Conservation (phyloP, 257 asterid genomes). For the Capsicum baccatum region DNA sequence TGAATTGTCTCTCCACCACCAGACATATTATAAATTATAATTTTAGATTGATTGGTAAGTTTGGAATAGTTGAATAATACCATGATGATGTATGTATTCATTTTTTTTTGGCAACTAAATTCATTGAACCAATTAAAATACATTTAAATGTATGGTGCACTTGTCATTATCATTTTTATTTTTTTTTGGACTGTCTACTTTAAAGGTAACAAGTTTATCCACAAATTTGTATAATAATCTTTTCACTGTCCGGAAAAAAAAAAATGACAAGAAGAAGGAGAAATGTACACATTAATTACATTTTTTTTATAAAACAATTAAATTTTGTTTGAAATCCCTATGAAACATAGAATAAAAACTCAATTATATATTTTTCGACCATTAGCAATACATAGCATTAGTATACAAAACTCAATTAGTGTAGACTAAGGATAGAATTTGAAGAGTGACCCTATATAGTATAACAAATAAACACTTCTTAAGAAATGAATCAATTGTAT, state of each 20-base stretch:
- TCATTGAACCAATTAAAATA: slow-evolving; percentile 18
- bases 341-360: not conserved
- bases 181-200: not conserved
- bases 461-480: too few species aligned
- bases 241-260: not conserved
- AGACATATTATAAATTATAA: not conserved
- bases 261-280: not conserved
- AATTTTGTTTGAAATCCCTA: too few species aligned
- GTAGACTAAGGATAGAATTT: too few species aligned
- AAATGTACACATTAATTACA: not conserved
- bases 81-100: not conserved
- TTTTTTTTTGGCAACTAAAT: not conserved
- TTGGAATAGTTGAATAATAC: slow-evolving; percentile 30
- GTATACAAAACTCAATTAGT: not conserved
- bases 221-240: not conserved
- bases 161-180: not conserved
- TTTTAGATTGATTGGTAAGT: not conserved
- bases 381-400: not conserved
- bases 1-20: slow-evolving; percentile 24
- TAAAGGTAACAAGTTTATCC: slow-evolving; percentile 6
- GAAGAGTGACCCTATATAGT: too few species aligned
- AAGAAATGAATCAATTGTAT: too few species aligned
- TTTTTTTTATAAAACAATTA: not conserved
- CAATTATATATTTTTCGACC: too few species aligned
- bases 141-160: not conserved